Conservation (phyloP, 208 protist genomes). For the Acanthamoeba divionensis region DNA sequence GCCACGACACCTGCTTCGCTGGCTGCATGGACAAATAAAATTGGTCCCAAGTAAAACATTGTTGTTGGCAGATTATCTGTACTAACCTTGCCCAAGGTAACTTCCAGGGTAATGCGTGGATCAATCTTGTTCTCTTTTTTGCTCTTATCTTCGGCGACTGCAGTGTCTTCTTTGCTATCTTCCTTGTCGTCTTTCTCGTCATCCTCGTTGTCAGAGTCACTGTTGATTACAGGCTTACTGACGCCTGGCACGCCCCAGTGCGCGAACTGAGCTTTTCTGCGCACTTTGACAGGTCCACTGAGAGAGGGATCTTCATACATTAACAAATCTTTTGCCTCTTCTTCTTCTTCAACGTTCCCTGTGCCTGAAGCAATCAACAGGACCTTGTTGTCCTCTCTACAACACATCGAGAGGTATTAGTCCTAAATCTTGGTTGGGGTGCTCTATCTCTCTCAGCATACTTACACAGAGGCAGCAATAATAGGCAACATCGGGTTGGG, state of each 20-base stretch:
- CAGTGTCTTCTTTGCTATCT: background rate
- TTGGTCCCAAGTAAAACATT: background rate
- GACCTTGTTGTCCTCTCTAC: background rate
- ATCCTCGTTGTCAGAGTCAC: no score
- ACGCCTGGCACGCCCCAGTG: no score
- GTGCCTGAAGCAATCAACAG: background rate
- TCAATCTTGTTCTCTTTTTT: background rate
- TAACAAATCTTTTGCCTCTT: background rate
- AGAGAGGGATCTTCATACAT: no score
- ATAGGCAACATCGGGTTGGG: slow-evolving; percentile 88
- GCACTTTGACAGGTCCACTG: no score
- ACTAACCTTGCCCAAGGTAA: background rate
- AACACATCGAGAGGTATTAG: background rate
- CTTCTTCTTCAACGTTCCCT: background rate
- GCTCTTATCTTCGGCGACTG: no score
- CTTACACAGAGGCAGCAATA: background rate
- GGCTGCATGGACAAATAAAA: background rate
- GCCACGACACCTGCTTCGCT: slow-evolving; percentile 80
- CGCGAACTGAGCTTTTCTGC: no score
- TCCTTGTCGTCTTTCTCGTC: slow-evolving; percentile 8
- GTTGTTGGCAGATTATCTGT: background rate
- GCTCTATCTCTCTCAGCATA: no score
- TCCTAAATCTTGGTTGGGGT: no score
- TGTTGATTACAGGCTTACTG: no score
- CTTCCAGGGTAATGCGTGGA: background rate